Base-by-base conservation (phyloP, 371 early-diverging fungal species). In the Homolaphlyctis polyrhiza region DNA sequence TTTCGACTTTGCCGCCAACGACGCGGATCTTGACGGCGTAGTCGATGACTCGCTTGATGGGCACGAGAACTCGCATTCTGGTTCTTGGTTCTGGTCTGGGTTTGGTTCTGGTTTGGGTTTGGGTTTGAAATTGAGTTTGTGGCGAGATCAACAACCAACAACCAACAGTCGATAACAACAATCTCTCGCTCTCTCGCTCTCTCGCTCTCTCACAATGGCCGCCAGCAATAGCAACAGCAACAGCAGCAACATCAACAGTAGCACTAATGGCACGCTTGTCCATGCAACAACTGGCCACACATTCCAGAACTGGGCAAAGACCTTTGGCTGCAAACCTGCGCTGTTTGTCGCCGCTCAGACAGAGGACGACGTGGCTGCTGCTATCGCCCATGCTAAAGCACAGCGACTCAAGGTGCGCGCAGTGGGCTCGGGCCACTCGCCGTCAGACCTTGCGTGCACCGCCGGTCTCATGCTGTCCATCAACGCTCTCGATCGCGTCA, bases 21-120 rank as follows among this genome's bases (percentile, higher is more conserved):
- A 98, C 96, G 64, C 97, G 91, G 75, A 96, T 89, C 84, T 97
- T 98, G 84, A 96, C 97, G 52, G 96, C 96, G 74, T 93, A 97
- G 82, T 98, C 98, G 71, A 98, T 86, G 48, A 96, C 98, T 60
- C 98, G 91, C 88, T 98, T 98, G 68, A 91, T 89, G 61, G 91
- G 93, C 30, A 96, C 96, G 65, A 96, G 86, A 66, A 95, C 57
- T 35, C 71, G 63, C 50, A 71, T n/a, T n/a, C n/a, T n/a, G n/a
- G n/a, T n/a, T n/a, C n/a, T n/a, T n/a, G n/a, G n/a, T n/a, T n/a
- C n/a, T n/a, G n/a, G n/a, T n/a, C n/a, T n/a, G n/a, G n/a, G n/a
- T n/a, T n/a, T n/a, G n/a, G n/a, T n/a, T n/a, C n/a, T n/a, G n/a
- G n/a, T n/a, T n/a, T n/a, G n/a, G n/a, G n/a, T n/a, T n/a, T n/a